A percentile compares a stretch with the other conserved stretches of the same genome.
Conservation (phyloP, 257 asterid species). For the Leonotis leonurus region DNA sequence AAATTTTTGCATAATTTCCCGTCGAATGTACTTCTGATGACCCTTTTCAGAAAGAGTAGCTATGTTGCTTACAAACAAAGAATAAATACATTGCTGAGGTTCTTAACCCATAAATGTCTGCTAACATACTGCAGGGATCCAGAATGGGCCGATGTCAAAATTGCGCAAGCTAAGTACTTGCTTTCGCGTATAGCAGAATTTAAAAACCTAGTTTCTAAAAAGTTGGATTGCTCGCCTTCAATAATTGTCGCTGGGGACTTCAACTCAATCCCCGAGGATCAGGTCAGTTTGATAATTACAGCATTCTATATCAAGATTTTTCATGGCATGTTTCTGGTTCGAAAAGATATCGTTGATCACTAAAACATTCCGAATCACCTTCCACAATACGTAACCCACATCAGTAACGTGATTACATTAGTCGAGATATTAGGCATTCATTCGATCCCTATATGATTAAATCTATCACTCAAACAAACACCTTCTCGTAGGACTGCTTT, state of each 20-base stretch:
- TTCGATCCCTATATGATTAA: too few species aligned
- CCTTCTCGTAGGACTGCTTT: neutral
- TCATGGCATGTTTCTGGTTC: neutral
- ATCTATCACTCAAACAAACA: too few species aligned
- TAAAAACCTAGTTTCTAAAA: slow-evolving; percentile 43
- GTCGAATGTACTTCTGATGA: neutral
- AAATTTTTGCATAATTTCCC: neutral
- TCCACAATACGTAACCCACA: neutral
- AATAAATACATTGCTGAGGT: neutral
- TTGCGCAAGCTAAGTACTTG: slow-evolving; percentile 78
- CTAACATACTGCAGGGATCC: slow-evolving; percentile 65
- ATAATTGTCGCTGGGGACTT: slow-evolving; percentile 76
- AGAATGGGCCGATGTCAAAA: slow-evolving; percentile 79
- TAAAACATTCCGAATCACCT: neutral
- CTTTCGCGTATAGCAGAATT: slow-evolving; percentile 66
- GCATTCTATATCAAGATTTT: neutral
- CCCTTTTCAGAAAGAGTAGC: neutral
- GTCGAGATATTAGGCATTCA: neutral
- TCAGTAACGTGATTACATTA: neutral
- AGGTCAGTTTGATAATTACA: slow-evolving; percentile 31
- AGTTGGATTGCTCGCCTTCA: slow-evolving; percentile 58
- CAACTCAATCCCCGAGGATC: slow-evolving; percentile 79
- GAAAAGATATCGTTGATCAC: neutral
- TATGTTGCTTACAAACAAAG: neutral
- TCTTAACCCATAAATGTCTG: neutral